phyloP scores from a whole-genome alignment of 73 alveolate species.

The Tetrahymena elliotti region DNA sequence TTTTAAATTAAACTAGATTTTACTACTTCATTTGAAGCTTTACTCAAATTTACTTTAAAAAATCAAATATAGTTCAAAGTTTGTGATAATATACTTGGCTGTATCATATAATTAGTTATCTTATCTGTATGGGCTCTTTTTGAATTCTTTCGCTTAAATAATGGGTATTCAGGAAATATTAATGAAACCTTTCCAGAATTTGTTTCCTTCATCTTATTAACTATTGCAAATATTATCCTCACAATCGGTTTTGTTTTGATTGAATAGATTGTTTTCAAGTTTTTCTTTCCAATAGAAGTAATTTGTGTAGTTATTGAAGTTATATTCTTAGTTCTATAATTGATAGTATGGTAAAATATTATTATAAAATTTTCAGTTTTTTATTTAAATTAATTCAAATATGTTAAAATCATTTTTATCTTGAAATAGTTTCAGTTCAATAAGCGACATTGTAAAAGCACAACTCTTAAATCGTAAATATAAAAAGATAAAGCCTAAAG shows the following conservation, averaged over 20 bases:
- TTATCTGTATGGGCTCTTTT: not conserved
- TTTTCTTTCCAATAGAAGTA: not conserved
- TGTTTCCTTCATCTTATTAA: not conserved
- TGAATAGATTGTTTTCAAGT: not conserved
- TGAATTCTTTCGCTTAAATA: not conserved
- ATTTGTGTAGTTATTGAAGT: not conserved
- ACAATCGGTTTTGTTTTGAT: not conserved
- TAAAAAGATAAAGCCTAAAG: not conserved
- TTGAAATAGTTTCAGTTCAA: not conserved
- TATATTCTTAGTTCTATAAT: not conserved
- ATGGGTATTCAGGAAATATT: not conserved
- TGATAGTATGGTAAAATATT: not conserved
- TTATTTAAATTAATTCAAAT: not conserved
- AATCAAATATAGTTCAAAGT: not conserved
- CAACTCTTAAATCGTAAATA: not conserved
- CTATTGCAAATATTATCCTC: not conserved
- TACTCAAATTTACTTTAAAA: not conserved
- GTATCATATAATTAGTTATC: not conserved
- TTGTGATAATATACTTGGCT: not conserved
- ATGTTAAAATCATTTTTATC: not conserved
- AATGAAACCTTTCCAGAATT: not conserved
- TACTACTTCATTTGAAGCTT: not conserved
- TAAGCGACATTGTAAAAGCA: not conserved
- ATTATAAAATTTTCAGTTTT: not conserved
- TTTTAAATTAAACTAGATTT: not conserved